Evolutionary conservation across 2,329 filamentous ascomycete genomes (phyloP).

Genomic region (Verticillium klebahnii): DNA sequence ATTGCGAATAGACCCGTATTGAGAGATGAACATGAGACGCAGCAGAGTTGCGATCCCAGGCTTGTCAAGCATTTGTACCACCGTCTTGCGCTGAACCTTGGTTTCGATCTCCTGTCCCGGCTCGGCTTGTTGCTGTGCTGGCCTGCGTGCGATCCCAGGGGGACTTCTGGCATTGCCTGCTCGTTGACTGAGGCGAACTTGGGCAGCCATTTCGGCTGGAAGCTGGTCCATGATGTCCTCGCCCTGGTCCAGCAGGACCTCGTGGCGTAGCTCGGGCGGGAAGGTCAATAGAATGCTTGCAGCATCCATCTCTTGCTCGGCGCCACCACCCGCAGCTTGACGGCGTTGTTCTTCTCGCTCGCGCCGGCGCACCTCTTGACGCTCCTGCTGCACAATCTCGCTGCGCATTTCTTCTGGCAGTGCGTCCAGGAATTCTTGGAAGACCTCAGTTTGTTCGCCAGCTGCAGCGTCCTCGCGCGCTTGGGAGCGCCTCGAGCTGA

Average conservation of each 20-base stretch:
- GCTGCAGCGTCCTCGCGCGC: constrained; percentile 62
- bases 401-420: constrained; percentile 84
- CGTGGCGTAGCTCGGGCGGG: constrained; percentile 76
- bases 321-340: constrained; percentile 53
- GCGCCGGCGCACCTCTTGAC: constrained; percentile 79
- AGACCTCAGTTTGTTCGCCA: constrained; percentile 78
- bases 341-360: constrained; percentile 79
- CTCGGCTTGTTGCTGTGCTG: constrained; percentile 10
- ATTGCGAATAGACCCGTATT: constrained; percentile 79
- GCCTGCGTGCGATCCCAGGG: constrained; percentile 17
- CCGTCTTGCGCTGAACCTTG: constrained; percentile 71
- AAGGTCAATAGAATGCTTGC: constrained; percentile 90
- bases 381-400: constrained; percentile 88
- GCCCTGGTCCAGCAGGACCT: constrained; percentile 87
- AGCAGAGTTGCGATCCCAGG: constrained; percentile 91
- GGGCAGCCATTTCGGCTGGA: constrained; percentile 78
- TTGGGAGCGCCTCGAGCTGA: constrained; percentile 77
- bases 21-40: constrained; percentile 96
- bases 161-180: constrained; percentile 19
- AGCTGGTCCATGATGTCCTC: constrained; percentile 81
- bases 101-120: constrained; percentile 42
- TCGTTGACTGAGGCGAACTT: constrained; percentile 56
- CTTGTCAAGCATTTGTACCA: constrained; percentile 96
- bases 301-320: constrained; percentile 73
- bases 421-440: constrained; percentile 89